Percentiles rank a stretch among this genome's conserved stretches.
Evolutionary conservation across 257 asterid genomes (phyloP).

Genomic region (Parsonsia alboflavescens): DNA sequence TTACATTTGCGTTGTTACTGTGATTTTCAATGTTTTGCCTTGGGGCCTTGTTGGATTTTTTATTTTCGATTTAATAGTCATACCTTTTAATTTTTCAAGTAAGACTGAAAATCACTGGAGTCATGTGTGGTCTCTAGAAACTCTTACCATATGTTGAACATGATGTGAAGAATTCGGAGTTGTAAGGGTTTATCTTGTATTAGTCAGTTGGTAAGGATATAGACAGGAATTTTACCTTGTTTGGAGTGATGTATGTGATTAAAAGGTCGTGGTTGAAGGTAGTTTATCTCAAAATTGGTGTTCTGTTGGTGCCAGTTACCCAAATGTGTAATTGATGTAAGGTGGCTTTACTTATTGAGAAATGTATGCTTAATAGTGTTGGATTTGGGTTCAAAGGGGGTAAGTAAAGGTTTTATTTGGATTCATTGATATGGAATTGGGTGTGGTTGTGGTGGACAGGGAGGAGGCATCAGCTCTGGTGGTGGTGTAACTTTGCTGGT

Average conservation of each 20-base stretch:
- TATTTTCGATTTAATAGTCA: not conserved
- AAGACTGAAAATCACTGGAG: not conserved
- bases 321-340: constrained; percentile 16
- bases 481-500: constrained; percentile 44
- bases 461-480: constrained; percentile 70
- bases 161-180: not conserved
- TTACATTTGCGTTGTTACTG: not conserved
- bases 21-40: not conserved
- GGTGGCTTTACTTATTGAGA: constrained; percentile 26
- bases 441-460: constrained; percentile 99
- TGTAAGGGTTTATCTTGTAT: not conserved
- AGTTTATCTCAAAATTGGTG: constrained; percentile 12
- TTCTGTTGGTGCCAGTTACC: constrained; percentile 16
- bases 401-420: constrained; percentile 45
- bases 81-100: not conserved
- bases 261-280: constrained; percentile 18
- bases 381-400: constrained; percentile 45
- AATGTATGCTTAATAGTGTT: constrained; percentile 10
- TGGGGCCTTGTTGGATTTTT: not conserved
- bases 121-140: not conserved
- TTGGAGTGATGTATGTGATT: constrained; percentile 4
- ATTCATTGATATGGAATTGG: constrained; percentile 69
- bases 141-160: not conserved
- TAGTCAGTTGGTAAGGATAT: constrained; percentile 13
- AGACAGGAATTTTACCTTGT: not conserved